Evolutionary conservation across 345 rosid species (phyloP), one percentile per base, ranked within the genome.

Genomic region (Pugionium dolabratum): DNA sequence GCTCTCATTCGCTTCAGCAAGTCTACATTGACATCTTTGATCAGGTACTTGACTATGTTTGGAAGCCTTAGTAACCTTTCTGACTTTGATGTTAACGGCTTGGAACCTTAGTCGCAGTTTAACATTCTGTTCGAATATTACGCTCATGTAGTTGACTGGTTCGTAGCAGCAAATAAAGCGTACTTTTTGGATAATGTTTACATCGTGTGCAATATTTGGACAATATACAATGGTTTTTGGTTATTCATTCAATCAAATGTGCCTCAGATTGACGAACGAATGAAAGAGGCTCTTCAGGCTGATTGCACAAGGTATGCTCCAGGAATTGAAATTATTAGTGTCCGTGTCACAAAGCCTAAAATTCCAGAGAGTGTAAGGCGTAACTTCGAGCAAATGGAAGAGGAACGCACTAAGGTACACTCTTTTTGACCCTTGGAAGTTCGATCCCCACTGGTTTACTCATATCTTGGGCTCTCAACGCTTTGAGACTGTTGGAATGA

Each of bases 11-110:
- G 31, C 97, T 93, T 69, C 97, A 93, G 75, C 96, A 93, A 82
- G 98, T 93, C 48, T 93, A 90, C 67, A 93, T 93, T 59, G 97
- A 90, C 79, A 89, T 90, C 75, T 93, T 93, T 70, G 94, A 93
- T 77, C 96, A 93, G 93, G 97, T 87, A 64, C 51, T 75, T 35
- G 45, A 64, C 28, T 64, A 52, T 45, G 33, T 56, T 37, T 40
- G 53, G n/a, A 43, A 52, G 9, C 35, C 4, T 2, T 34, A 8
- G 6, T 66, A 31, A 54, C 27, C 30, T 27, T 27, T 3, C 18
- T 53, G 51, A 9, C 1, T 4, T 30, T 57, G 33, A 57, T 57
- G 34, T 37, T 29, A 5, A 31, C 0, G 4, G 25, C 11, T 7
- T 37, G 7, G 29, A 62, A 55, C 58, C n/a, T 46, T 54, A 45